Conservation (phyloP, 345 rosid genomes). For the Xanthoceras sorbifolium region DNA sequence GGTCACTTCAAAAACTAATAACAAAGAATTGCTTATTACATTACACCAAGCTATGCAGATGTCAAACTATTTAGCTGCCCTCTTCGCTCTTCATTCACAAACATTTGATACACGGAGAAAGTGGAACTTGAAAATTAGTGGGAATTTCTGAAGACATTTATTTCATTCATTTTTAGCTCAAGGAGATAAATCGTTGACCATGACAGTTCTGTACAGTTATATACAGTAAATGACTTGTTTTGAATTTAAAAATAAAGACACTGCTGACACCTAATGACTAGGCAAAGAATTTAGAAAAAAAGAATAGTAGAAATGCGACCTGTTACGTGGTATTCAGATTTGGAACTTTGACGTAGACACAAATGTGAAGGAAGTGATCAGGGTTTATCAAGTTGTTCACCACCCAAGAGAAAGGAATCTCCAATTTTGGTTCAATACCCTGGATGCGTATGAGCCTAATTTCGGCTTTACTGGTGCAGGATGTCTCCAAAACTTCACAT, state of each 20-base stretch:
- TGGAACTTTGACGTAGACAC: constrained; percentile 51
- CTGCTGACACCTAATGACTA: neutral
- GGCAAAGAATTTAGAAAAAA: constrained; percentile 2
- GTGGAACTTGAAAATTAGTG: neutral
- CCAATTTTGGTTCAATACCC: constrained; percentile 80
- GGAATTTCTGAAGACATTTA: neutral
- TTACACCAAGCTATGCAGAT: neutral
- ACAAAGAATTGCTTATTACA: too few relatives aligned
- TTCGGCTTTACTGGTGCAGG: constrained; percentile 32
- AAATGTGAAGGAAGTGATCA: constrained; percentile 81
- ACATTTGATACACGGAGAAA: neutral
- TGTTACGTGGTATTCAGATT: constrained; percentile 23
- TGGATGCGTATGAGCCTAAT: constrained; percentile 77
- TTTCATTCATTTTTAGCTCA: neutral
- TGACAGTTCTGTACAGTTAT: constrained; percentile 8
- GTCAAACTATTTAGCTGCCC: neutral
- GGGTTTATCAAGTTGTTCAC: constrained; percentile 85
- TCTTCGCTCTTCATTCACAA: neutral
- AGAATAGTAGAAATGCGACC: neutral
- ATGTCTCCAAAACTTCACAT: constrained; percentile 17
- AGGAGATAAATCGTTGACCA: neutral
- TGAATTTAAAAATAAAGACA: neutral
- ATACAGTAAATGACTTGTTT: constrained; percentile 8
- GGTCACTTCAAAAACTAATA: too few relatives aligned
- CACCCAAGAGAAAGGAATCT: constrained; percentile 92